Base-by-base conservation (phyloP, 2,329 filamentous ascomycete genomes). In the Epichloe gansuensis region DNA sequence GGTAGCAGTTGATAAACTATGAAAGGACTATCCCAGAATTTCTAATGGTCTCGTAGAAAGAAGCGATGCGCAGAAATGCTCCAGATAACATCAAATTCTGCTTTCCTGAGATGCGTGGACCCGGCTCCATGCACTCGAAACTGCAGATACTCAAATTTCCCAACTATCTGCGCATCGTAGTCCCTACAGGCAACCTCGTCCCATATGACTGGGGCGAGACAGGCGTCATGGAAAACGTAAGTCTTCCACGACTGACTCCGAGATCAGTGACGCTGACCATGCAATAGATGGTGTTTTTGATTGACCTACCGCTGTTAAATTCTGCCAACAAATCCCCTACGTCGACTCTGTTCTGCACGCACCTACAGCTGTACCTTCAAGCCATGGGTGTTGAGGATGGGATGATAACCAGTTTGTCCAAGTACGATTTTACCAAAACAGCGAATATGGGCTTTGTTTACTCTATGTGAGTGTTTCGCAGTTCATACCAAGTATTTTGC, bases 81-180 rank as follows among this genome's bases (percentile, higher is more conserved):
- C 78, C 78, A 17, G 57, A 61, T n/a, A 70, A 67, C 39, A 74
- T 94, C 52, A 79, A 79, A 21, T 83, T 83, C 52, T 90, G 88
- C 64, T 95, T 97, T 63, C 91, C 91, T 15, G 77, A 78, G 2
- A 91, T 96, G 87, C 74, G 81, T 42, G 79, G 81, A 2, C 73
- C 79, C 5, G 85, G 83, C 25, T 83, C 77, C 60, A 95, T 97
- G 90, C 93, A 97, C 67, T 95, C 89, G 48, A 97, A 98, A 65
- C 74, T 97, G 44, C 91, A 95, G 77, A 69, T 97, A 1, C 75
- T 97, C n/a, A 91, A 90, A 60, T 88, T 89, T 60, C 70, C 78
- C 0, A 70, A 70, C 1, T 83, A 90, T 64, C 68, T 96, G 15
- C 81, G 93, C 6, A 75, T 98, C 45, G 91, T 86, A 1, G 74